Evolutionary conservation across 768 basidiomycete genomes (phyloP), one percentile per base, ranked within the genome.

Genomic region (Pulveroboletus sp.): DNA sequence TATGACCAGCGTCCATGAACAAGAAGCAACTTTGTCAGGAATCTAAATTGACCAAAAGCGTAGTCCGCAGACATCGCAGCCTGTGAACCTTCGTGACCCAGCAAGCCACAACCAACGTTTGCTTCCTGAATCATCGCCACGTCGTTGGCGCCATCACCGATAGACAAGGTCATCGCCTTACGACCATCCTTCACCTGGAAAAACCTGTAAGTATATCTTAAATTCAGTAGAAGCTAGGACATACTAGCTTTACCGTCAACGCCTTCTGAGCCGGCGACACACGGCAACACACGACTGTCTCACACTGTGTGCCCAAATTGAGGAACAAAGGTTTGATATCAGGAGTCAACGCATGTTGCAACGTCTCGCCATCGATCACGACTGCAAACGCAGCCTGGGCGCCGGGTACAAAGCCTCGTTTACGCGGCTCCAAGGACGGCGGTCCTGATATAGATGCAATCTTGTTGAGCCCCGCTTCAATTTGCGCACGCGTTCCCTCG

Each of bases 61-160:
- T 96, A 97, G 66, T 98, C 95, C 6, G 95, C 95, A 5, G 93
- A 96, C 94, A 97, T 97, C 42, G 95, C 94, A 28, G 95, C 95
- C 68, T 98, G 95, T 18, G 93, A 94, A 43, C 95, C 95, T 67
- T 98, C 95, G 33, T 94, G 79, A 39, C 95, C 95, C 58, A 91
- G 81, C 26, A 98, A 73, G 18, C 95, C 95, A 62, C 93, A 91
- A 4, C 95, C 95, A 57, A 98, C 86, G 66, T 98, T 93, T n/a
- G 95, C 95, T 62, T 95, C 95, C 65, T 98, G 95, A 51, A 98
- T 98, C 95, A 98, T 98, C 6, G 94, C 93, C 21, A 98, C 95
- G 63, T 98, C 95, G 63, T 98, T 98, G 14, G 95, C 95, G 47
- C 92, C 93, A 60, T 98, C 95, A 9, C 95, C 95, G 47, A 99